Evolutionary conservation across 306 rosid genomes (phyloP).

Genomic region (Argentina anserina): DNA sequence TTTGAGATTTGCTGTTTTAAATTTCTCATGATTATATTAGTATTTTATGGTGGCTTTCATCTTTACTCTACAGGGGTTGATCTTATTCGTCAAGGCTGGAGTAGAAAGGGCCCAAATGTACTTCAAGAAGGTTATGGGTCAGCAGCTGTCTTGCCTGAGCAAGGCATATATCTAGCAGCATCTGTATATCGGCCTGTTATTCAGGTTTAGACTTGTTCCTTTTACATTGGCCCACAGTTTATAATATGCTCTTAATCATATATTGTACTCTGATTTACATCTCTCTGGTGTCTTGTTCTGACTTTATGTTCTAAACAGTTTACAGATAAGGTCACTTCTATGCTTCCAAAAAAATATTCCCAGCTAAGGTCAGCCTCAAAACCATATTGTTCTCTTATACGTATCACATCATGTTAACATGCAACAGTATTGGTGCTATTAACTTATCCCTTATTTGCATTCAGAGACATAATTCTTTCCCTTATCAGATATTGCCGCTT

Average conservation of each 20-base stretch:
- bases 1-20: not conserved
- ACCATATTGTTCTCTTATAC: not conserved
- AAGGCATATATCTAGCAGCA: slow-evolving; percentile 96
- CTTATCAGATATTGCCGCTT: not conserved
- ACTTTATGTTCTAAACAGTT: slow-evolving; percentile 58
- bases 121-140: slow-evolving; percentile 98
- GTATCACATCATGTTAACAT: not conserved
- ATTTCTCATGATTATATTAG: not conserved
- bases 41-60: slow-evolving; percentile 10
- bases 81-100: slow-evolving; percentile 98
- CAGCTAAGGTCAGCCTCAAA: slow-evolving; percentile 76
- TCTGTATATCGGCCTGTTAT: slow-evolving; percentile 90
- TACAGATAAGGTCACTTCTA: slow-evolving; percentile 84
- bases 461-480: not conserved
- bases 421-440: not conserved
- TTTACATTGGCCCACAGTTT: not conserved
- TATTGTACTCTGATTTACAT: not conserved
- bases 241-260: not conserved
- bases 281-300: slow-evolving; percentile 21
- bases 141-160: slow-evolving; percentile 94
- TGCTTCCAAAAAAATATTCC: slow-evolving; percentile 84
- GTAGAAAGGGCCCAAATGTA: slow-evolving; percentile 77
- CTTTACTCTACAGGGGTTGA: slow-evolving; percentile 59
- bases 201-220: slow-evolving; percentile 52
- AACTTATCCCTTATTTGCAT: not conserved